phyloP scores from a whole-genome alignment of 305 asterid genomes.

The Petunia hybrid region DNA sequence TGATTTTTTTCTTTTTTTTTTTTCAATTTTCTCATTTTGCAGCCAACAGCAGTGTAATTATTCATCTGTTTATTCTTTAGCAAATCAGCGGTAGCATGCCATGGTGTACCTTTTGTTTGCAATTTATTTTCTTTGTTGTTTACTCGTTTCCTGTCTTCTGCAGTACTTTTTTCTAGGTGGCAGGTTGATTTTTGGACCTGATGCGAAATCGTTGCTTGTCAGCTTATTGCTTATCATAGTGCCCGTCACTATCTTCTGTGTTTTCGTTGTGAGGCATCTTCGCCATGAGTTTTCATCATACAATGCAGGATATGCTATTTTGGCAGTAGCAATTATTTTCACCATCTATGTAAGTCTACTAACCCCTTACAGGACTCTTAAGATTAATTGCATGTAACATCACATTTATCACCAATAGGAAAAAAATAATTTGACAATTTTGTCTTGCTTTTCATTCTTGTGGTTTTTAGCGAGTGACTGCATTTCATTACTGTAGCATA shows the following conservation, averaged over 20 bases:
- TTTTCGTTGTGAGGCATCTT: slow-evolving; percentile 95
- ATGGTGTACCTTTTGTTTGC: slow-evolving; percentile 33
- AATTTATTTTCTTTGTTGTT: slow-evolving; percentile 26
- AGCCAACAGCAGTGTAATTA: slow-evolving; percentile 31
- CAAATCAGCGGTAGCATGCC: slow-evolving; percentile 22
- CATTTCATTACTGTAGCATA: slow-evolving; percentile 17
- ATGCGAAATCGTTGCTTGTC: slow-evolving; percentile 90
- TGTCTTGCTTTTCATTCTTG: slow-evolving; percentile 16
- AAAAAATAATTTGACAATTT: neutral
- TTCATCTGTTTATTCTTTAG: slow-evolving; percentile 26
- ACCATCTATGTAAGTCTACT: slow-evolving; percentile 70
- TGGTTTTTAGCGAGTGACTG: slow-evolving; percentile 17
- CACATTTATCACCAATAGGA: neutral
- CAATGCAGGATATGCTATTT: slow-evolving; percentile 88
- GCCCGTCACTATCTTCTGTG: slow-evolving; percentile 85
- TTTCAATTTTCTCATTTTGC: slow-evolving; percentile 24
- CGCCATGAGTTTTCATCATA: slow-evolving; percentile 81
- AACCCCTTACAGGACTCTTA: neutral
- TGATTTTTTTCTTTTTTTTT: neutral
- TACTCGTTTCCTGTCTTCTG: slow-evolving; percentile 44
- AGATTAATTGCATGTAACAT: neutral
- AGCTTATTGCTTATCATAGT: slow-evolving; percentile 78
- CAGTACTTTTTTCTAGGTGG: slow-evolving; percentile 93
- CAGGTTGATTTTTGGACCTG: slow-evolving; percentile 98
- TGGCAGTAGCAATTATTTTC: slow-evolving; percentile 70